Conservation (phyloP, 2,329 filamentous ascomycete species). For the Tolypocladium inflatum region DNA sequence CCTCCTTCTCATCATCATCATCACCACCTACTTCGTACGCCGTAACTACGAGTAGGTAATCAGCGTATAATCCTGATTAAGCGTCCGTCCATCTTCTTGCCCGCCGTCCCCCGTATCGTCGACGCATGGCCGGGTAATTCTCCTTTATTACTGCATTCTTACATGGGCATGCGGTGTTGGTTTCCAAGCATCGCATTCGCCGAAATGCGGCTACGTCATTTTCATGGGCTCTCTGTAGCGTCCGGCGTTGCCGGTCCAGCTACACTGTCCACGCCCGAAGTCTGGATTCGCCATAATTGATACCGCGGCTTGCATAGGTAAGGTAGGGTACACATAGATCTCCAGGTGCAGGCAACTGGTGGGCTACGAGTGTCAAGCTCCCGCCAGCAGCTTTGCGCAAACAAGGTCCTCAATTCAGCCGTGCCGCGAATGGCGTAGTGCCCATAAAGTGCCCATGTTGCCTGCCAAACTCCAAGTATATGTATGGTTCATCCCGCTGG, state of each 20-base stretch:
- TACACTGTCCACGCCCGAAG: no score
- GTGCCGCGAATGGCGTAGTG: background rate
- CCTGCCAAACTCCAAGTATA: constrained; percentile 10
- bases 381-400: background rate
- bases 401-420: background rate
- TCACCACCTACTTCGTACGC: background rate
- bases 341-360: no score
- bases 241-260: background rate
- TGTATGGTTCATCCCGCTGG: background rate
- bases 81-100: background rate
- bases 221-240: background rate
- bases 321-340: no score
- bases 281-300: no score
- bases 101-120: background rate
- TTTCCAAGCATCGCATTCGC: background rate
- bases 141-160: no score
- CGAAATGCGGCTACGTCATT: background rate
- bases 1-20: background rate
- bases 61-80: no score
- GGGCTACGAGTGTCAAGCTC: no score
- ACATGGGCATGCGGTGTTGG: background rate
- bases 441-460: constrained; percentile 4
- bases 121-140: background rate
- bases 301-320: no score
- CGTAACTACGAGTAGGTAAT: no score